phyloP scores from a whole-genome alignment of 2,329 filamentous ascomycete species.

The Botrytis porri region DNA sequence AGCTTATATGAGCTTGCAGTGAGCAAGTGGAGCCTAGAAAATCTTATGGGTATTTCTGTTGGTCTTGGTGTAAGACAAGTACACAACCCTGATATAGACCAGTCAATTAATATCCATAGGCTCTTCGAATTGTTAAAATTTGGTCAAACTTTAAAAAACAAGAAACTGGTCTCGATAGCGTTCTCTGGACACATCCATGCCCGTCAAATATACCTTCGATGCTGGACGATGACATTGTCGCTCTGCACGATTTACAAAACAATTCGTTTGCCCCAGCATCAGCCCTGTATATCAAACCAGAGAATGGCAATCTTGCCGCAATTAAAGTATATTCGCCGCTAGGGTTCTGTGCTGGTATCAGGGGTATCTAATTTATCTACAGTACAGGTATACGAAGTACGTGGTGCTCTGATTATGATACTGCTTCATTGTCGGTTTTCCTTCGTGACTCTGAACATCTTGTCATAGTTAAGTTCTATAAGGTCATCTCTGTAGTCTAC shows the following conservation, averaged over 20 bases:
- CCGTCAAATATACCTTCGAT: neutral
- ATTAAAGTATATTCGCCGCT: neutral
- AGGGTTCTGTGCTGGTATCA: constrained; percentile 1
- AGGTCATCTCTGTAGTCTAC: constrained; percentile 19
- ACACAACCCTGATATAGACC: neutral
- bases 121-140: neutral
- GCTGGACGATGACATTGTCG: neutral
- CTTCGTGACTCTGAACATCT: constrained; percentile 19
- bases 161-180: neutral
- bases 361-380: constrained; percentile 20
- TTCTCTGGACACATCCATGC: neutral
- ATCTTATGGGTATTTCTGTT: neutral
- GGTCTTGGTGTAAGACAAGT: neutral
- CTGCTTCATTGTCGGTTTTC: constrained; percentile 22
- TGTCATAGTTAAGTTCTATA: constrained; percentile 21
- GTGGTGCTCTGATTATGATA: constrained; percentile 19
- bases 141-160: neutral
- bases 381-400: constrained; percentile 8
- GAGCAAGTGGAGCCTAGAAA: neutral
- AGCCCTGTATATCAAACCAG: neutral
- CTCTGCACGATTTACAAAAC: neutral
- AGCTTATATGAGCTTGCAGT: neutral
- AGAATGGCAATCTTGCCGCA: neutral
- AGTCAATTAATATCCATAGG: neutral
- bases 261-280: neutral